Conservation (phyloP, 2,329 filamentous ascomycete genomes). For the Dryadomyces quercus-mongolicae region DNA sequence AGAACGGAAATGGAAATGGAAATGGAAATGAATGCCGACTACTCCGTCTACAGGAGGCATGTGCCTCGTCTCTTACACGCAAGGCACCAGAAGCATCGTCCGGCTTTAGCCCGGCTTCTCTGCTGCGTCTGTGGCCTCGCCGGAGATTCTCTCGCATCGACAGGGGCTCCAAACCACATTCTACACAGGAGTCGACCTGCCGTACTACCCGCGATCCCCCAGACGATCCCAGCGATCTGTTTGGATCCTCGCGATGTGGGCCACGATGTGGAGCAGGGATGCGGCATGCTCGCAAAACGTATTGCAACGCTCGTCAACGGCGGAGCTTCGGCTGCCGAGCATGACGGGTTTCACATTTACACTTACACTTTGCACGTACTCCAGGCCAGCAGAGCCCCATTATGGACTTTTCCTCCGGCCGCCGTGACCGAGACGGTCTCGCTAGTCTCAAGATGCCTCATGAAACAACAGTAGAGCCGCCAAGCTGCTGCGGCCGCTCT, state of each 20-base stretch:
- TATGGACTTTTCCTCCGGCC: too few relatives aligned
- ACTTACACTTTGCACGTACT: neutral
- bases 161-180: neutral
- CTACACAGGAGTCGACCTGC: too few relatives aligned
- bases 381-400: too few relatives aligned
- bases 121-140: neutral
- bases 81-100: too few relatives aligned
- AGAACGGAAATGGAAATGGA: too few relatives aligned
- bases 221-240: neutral
- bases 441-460: neutral
- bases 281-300: too few relatives aligned
- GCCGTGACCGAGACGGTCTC: neutral
- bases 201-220: neutral
- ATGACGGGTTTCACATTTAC: neutral
- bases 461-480: neutral
- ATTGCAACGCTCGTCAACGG: too few relatives aligned
- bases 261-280: neutral
- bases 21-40: too few relatives aligned
- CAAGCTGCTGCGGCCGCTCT: neutral
- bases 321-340: neutral
- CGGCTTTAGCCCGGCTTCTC: too few relatives aligned
- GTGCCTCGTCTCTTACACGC: too few relatives aligned
- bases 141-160: too few relatives aligned
- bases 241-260: neutral
- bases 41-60: too few relatives aligned